Conservation (phyloP, 768 basidiomycete species). For the Tylopilus vinaceipallidus region DNA sequence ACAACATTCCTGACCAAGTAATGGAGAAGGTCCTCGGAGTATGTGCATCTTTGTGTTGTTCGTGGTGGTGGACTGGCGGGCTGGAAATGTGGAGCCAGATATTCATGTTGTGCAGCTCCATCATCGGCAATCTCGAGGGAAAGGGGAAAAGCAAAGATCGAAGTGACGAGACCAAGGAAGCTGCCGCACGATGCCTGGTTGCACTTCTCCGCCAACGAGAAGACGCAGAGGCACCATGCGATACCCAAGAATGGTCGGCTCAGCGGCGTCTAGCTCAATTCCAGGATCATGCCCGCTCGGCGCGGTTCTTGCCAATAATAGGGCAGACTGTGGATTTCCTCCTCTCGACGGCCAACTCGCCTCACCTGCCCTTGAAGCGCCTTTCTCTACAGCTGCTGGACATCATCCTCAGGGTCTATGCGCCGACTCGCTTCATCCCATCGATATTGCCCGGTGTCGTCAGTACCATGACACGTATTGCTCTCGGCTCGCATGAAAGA, state of each 20-base stretch:
- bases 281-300: conserved; percentile 37
- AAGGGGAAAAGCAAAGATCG: conserved; percentile 68
- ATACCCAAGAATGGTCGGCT: conserved; percentile 14
- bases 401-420: conserved; percentile 48
- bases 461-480: conserved; percentile 71
- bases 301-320: conserved; percentile 68
- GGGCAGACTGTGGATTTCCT: conserved; percentile 81
- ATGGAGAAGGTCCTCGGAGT: conserved; percentile 69
- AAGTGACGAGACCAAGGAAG: conserved; percentile 80
- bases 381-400: conserved; percentile 58
- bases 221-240: conserved; percentile 39
- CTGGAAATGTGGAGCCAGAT: conserved; percentile 78
- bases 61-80: conserved; percentile 88
- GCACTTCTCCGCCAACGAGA: conserved; percentile 57
- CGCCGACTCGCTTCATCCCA: conserved; percentile 52
- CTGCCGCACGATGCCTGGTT: conserved; percentile 66
- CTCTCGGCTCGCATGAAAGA: conserved; percentile 49
- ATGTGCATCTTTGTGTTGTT: conserved; percentile 56
- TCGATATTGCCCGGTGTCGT: conserved; percentile 83
- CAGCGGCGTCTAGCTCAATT: conserved; percentile 39
- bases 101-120: conserved; percentile 69
- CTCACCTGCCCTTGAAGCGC: conserved; percentile 58
- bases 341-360: conserved; percentile 56
- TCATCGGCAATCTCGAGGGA: conserved; percentile 61
- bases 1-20: conserved; percentile 73